A percentile compares a stretch with the other conserved stretches of the same genome.
phyloP scores from a whole-genome alignment of 2,329 filamentous ascomycete species.

The Zymoseptoria passerinii region DNA sequence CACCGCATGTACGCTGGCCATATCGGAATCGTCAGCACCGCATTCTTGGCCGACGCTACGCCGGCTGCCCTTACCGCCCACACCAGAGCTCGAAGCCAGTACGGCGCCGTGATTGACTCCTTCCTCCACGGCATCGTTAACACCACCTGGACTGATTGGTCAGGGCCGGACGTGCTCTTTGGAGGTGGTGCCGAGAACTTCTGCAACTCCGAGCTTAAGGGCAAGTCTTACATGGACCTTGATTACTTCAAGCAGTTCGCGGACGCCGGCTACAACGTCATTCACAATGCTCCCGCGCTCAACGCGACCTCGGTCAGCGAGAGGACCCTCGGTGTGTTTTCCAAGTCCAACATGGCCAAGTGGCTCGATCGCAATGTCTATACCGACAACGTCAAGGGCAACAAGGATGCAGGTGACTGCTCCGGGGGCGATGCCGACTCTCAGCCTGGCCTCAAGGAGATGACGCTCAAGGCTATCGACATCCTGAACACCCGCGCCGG shows the following conservation, averaged over 20 bases:
- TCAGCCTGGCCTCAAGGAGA: constrained; percentile 76
- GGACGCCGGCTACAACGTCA: constrained; percentile 62
- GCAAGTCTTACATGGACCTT: constrained; percentile 57
- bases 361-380: constrained; percentile 81
- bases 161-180: constrained; percentile 72
- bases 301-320: constrained; percentile 48
- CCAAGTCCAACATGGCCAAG: constrained; percentile 64
- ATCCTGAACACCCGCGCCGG: constrained; percentile 44
- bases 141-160: constrained; percentile 70
- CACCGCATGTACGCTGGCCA: constrained; percentile 57
- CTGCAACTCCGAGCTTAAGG: constrained; percentile 45
- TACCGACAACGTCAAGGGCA: constrained; percentile 56
- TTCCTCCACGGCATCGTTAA: constrained; percentile 68
- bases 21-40: constrained; percentile 63
- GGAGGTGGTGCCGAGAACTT: constrained; percentile 76
- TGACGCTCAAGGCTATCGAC: constrained; percentile 61
- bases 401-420: constrained; percentile 63
- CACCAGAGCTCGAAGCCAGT: constrained; percentile 60
- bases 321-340: constrained; percentile 70
- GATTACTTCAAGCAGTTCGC: constrained; percentile 66
- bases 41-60: constrained; percentile 72
- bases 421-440: constrained; percentile 57
- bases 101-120: constrained; percentile 65
- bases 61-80: constrained; percentile 68
- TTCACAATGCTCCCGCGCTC: constrained; percentile 66